These are phyloP conservation scores for Candida nemodendra DNA, from an alignment of 805 yeast genomes.

Conservation along the genomic window DNA sequence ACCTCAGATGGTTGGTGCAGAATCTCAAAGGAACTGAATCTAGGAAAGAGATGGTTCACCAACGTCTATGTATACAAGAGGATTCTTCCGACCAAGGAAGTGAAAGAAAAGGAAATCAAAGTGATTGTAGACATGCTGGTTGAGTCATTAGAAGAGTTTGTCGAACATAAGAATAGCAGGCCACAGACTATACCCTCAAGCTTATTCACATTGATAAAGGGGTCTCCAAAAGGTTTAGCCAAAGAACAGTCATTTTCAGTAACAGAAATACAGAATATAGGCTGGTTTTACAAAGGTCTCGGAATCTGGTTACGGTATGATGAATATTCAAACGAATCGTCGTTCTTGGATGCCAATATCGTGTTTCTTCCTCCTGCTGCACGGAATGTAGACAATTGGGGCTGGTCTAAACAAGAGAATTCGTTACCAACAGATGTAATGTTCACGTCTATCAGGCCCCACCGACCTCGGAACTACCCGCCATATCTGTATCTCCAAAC, in stretches of 20 bases:
- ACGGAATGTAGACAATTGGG: too few relatives aligned
- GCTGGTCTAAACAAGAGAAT: too few relatives aligned
- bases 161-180: background rate
- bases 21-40: slow-evolving; percentile 23
- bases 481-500: too few relatives aligned
- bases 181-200: slow-evolving; percentile 6
- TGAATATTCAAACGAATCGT: slow-evolving; percentile 23
- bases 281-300: slow-evolving; percentile 46
- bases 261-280: slow-evolving; percentile 22
- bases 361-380: too few relatives aligned
- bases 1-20: slow-evolving; percentile 13
- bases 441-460: too few relatives aligned
- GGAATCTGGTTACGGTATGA: slow-evolving; percentile 67
- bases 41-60: slow-evolving; percentile 13
- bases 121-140: slow-evolving; percentile 16
- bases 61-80: slow-evolving; percentile 16
- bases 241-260: background rate
- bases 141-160: slow-evolving; percentile 5
- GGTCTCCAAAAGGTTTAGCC: background rate
- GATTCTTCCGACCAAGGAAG: slow-evolving; percentile 6
- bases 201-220: slow-evolving; percentile 8
- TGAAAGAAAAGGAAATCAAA: slow-evolving; percentile 10
- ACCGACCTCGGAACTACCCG: too few relatives aligned
- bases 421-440: too few relatives aligned
- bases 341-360: too few relatives aligned